These are phyloP conservation scores for Trichoderma arundinaceum DNA, from an alignment of 2,329 filamentous ascomycete genomes.

Conservation along the genomic window DNA sequence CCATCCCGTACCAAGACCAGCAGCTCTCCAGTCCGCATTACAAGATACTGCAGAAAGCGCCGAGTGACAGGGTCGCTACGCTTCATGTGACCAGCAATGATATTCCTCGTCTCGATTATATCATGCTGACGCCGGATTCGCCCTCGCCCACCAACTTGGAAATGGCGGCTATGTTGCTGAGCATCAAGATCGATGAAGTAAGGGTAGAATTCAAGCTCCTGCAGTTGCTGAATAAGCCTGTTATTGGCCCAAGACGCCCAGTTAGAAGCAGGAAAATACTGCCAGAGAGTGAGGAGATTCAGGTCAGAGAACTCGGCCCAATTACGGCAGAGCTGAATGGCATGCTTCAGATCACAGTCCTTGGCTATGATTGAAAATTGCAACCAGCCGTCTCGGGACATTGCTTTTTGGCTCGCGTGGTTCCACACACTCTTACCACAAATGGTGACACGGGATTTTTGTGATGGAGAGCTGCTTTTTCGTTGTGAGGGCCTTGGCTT, in stretches of 20 bases:
- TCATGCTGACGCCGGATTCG: slow-evolving; percentile 37
- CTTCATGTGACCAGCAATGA: slow-evolving; percentile 41
- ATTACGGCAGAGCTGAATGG: slow-evolving; percentile 41
- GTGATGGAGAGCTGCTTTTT: slow-evolving; percentile 1
- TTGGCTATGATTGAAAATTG: slow-evolving; percentile 43
- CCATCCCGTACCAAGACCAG: slow-evolving; percentile 41
- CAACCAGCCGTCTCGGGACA: slow-evolving; percentile 43
- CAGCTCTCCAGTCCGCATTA: slow-evolving; percentile 38
- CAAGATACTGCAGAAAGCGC: slow-evolving; percentile 41
- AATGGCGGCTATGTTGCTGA: slow-evolving; percentile 32
- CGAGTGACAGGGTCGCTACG: slow-evolving; percentile 39
- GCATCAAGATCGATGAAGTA: slow-evolving; percentile 40
- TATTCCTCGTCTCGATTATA: slow-evolving; percentile 39
- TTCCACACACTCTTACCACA: slow-evolving; percentile 42
- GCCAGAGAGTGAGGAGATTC: slow-evolving; percentile 37
- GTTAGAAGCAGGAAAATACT: slow-evolving; percentile 41
- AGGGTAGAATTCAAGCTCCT: slow-evolving; percentile 39
- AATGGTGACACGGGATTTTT: slow-evolving; percentile 37
- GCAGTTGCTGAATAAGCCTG: slow-evolving; percentile 38
- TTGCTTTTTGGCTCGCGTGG: slow-evolving; percentile 40
- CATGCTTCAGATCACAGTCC: slow-evolving; percentile 40
- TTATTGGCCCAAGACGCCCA: slow-evolving; percentile 38
- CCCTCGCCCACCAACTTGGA: slow-evolving; percentile 36
- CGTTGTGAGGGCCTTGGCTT: slow-evolving; percentile 11
- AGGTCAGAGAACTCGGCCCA: slow-evolving; percentile 42